Base-by-base conservation (phyloP, 2,329 filamentous ascomycete genomes). In the Arthrobotrys sphaeroides region DNA sequence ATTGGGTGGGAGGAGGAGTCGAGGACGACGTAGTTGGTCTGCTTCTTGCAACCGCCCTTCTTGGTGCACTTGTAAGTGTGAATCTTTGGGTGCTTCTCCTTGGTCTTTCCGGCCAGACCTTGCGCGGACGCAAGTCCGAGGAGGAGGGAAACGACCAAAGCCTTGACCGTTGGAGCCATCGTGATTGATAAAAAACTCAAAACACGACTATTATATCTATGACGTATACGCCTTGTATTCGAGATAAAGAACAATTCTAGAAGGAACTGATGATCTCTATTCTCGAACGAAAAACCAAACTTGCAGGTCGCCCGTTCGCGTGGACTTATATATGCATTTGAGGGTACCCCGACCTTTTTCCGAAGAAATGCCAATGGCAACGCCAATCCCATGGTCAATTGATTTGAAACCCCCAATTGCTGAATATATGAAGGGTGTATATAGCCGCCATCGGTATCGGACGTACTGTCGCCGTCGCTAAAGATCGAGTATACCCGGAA, bases 11-110 rank as follows among this genome's bases (percentile, higher is more conserved):
- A 80, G 20, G 83, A 80, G 10, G 85, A 82, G 69, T 88, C 86
- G 10, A 86, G 81, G 16, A 88, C 86, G 62, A 88, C 77, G 22
- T 84, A 84, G 43, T 84, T 86, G 45, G 83, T 82, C 26, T 84
- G 82, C 51, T 82, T 78, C 60, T 82, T 83, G 80, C 86, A 88
- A 59, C 87, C 86, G 5, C 82, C 81, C 2, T 80, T 81, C 31
- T 83, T 84, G 20, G 86, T 87, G 81, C 86, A 88, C 74, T 85
- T 83, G 80, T 83, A 87, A 1, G 86, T 88, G 2, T 82, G 83
- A 60, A 88, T 80, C 78, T 83, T 83, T 31, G 86, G 86, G 64
- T 88, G 86, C 22, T 83, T 82, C 78, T 88, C 86, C 3, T 83
- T 81, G 7, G 79, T 80, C 22, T 80, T 80, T 28, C 82, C 82